Evolutionary conservation across 352 stramenopile genomes (phyloP).

Genomic region (Thalassiosira hispida): DNA sequence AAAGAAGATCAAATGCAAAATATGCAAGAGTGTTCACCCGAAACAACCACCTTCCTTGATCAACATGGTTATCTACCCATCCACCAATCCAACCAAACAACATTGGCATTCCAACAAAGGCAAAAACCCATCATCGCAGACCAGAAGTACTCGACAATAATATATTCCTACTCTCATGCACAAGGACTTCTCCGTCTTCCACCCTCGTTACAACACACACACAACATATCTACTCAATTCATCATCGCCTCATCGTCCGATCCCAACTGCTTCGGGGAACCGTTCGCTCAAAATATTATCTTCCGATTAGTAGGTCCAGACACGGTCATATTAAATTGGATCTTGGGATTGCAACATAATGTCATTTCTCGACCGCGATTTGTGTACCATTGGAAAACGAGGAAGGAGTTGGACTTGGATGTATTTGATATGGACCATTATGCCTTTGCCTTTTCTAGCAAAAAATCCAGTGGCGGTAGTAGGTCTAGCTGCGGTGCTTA

Average conservation of each 20-base stretch:
- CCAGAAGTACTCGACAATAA: conserved; percentile 28
- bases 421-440: conserved; percentile 53
- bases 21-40: conserved; percentile 7
- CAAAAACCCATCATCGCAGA: background rate
- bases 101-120: background rate
- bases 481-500: background rate
- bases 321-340: conserved; percentile 92
- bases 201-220: conserved; percentile 33
- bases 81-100: conserved; percentile 7
- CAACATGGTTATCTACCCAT: conserved; percentile 26
- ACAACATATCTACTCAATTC: conserved; percentile 70
- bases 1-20: background rate
- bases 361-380: conserved; percentile 22
- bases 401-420: conserved; percentile 50
- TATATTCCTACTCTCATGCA: conserved; percentile 68
- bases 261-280: conserved; percentile 74
- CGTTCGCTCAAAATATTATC: conserved; percentile 66
- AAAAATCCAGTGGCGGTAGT: background rate
- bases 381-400: conserved; percentile 48
- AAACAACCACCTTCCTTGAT: conserved; percentile 24
- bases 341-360: conserved; percentile 71
- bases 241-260: conserved; percentile 63
- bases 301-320: conserved; percentile 87
- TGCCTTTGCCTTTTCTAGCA: conserved; percentile 47
- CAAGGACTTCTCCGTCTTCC: conserved; percentile 66